Evolutionary conservation across 768 basidiomycete species (phyloP).

Genomic region (Panellus pusillus): DNA sequence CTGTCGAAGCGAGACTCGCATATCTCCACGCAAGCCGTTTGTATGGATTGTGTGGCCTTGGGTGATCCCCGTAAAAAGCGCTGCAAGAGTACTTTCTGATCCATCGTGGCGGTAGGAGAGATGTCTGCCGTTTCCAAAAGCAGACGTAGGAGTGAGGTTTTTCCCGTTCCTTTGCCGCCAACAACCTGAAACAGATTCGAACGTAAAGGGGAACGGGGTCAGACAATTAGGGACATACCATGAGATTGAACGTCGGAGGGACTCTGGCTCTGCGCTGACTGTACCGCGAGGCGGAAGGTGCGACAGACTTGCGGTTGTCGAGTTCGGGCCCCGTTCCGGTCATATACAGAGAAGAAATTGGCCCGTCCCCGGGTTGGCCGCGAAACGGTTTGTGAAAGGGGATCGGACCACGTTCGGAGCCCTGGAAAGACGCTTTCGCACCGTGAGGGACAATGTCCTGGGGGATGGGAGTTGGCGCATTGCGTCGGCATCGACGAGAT

Average conservation of each 20-base stretch:
- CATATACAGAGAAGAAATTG: conserved; percentile 75
- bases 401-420: conserved; percentile 52
- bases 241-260: conserved; percentile 82
- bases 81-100: conserved; percentile 67
- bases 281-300: conserved; percentile 44
- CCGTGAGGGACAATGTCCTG: conserved; percentile 49
- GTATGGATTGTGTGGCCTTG: conserved; percentile 62
- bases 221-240: conserved; percentile 48
- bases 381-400: conserved; percentile 86
- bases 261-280: conserved; percentile 65
- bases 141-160: conserved; percentile 78
- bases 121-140: conserved; percentile 84
- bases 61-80: conserved; percentile 62
- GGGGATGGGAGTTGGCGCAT: conserved; percentile 48
- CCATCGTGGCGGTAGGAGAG: conserved; percentile 72
- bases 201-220: conserved; percentile 4
- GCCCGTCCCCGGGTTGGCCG: conserved; percentile 40
- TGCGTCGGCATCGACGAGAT: conserved; percentile 71
- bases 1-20: conserved; percentile 83
- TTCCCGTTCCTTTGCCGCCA: conserved; percentile 79
- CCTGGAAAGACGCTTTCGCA: conserved; percentile 70
- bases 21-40: conserved; percentile 76
- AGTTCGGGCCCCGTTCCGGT: conserved; percentile 61
- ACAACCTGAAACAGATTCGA: conserved; percentile 54
- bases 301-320: conserved; percentile 50